Evolutionary conservation across 1,284 basidiomycete species (phyloP), one percentile per base, ranked within the genome.

Genomic region (Cerioporus squamosus): DNA sequence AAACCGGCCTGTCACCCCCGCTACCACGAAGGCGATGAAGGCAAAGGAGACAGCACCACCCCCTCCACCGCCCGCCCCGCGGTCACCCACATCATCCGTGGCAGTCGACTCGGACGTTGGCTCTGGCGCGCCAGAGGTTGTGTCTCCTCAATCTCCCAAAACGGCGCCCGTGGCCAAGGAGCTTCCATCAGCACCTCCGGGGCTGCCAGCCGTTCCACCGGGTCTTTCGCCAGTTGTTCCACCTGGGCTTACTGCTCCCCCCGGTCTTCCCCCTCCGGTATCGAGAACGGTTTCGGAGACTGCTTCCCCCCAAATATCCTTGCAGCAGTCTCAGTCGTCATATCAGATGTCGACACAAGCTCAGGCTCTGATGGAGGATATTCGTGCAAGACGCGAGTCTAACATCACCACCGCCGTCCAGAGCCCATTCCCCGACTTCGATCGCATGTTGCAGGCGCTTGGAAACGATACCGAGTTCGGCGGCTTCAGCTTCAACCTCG

Each of bases 391-490:
- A 42, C 81, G 93, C 44, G 90, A 93, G 66, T 80, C 83, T 8
- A 72, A 76, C 9, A 68, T 79, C 2, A 75, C 82, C 3, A 71
- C 80, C 20, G 73, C 77, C 26, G 79, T 77, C 47, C 75, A 84
- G 59, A 93, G 83, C 70, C 90, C 93, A n/a, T 95, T 94, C 80
- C 93, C 93, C n/a, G 93, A 94, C 67, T 88, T 94, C 61, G 92
- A 94, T 72, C 83, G 90, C 20, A 93, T 90, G 29, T 75, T 93
- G 53, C 84, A 89, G 66, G 86, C 83, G 48, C 77, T 92, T 43
- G 84, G 82, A 17, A 82, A 80, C 59, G 82, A 85, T 61, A 81
- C 75, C 54, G 75, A 76, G 48, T 79, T 75, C 53, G 85, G 85
- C 42, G 86, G 90, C 3, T 93, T 93, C 74, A 91, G 88, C 69